Evolutionary conservation across 208 protist species (phyloP).

Genomic region (Leishmania aethiopica): DNA sequence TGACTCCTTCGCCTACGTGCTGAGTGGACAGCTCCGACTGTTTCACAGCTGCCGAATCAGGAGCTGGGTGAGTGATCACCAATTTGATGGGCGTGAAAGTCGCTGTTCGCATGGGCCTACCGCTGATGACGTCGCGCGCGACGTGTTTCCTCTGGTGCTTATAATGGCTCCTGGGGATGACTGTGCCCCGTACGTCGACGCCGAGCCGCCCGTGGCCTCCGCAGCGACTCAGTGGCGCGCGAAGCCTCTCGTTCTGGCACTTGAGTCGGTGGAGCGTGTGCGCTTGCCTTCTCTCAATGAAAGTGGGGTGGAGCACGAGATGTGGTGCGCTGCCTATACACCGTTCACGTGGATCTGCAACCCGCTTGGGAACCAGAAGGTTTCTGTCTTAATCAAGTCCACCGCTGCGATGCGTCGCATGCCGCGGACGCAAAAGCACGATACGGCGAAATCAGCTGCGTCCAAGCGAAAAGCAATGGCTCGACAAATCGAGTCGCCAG

Average conservation of each 20-base stretch:
- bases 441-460: not conserved
- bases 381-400: constrained; percentile 10
- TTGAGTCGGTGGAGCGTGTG: constrained; percentile 13
- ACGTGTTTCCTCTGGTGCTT: constrained; percentile 24
- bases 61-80: not conserved
- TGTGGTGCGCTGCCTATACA: constrained; percentile 35
- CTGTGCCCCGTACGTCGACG: constrained; percentile 23
- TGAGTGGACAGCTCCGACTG: constrained; percentile 16
- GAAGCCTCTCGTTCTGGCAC: constrained; percentile 15
- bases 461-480: not conserved
- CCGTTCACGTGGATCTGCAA: constrained; percentile 40
- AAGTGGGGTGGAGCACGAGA: not conserved
- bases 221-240: constrained; percentile 17
- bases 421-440: not conserved
- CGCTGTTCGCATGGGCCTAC: constrained; percentile 8
- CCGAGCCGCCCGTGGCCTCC: constrained; percentile 13
- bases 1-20: constrained; percentile 19
- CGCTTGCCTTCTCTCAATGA: not conserved
- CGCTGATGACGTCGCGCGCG: constrained; percentile 12
- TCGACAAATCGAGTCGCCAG: too few species aligned
- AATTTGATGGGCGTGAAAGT: not conserved
- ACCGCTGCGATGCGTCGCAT: not conserved
- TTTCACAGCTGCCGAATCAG: constrained; percentile 2
- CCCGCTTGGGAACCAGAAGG: constrained; percentile 27
- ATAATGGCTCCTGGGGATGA: constrained; percentile 19